Evolutionary conservation across 768 basidiomycete species (phyloP), one percentile per base, ranked within the genome.

Genomic region (Agrocybe chaxingu): DNA sequence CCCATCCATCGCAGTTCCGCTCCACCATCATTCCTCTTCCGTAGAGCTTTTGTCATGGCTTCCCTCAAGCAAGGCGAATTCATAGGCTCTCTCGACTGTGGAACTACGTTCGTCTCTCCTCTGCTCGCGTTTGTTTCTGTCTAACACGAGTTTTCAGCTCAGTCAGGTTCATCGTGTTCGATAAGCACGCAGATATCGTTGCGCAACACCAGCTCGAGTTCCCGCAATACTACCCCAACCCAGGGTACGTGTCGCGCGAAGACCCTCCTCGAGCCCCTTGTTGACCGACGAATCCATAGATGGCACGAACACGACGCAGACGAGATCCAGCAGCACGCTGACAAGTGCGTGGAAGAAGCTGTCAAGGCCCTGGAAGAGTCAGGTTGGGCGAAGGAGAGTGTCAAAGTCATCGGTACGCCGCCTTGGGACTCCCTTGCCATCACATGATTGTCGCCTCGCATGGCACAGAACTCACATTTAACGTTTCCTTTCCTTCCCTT

Each of bases 281-380:
- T 33, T 33, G n/a, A 48, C 34, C 29, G 37, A 42, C 7, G 4
- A n/a, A 33, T 49, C 49, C 38, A 33, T 59, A 88, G 94, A 60
- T 98, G 95, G 95, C 96, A 98, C 65, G 93, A 95, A 55, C 97
- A 98, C 67, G 87, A 96, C 63, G 84, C 92, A 0, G 72, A 77
- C 38, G 92, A 94, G 64, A 88, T 98, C 54, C 81, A 87, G 59
- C 70, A 79, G 50, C 78, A 84, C 53, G 86, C 88, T 40, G 80
- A 89, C 29, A 68, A 72, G 42, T 95, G 92, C 66, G 87, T 98
- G 48, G 75, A 80, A 39, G 78, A 79, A 48, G 85, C 89, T 6
- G 77, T 88, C 44, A 77, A 81, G 57, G 72, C 77, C 46, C 74
- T 99, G 56, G 88, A 92, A 61, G 75, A 70, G 33, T 71, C 75